These are phyloP conservation scores for Coniochaeta hoffmannii DNA, from an alignment of 2,329 filamentous ascomycete genomes.

Conservation along the genomic window DNA sequence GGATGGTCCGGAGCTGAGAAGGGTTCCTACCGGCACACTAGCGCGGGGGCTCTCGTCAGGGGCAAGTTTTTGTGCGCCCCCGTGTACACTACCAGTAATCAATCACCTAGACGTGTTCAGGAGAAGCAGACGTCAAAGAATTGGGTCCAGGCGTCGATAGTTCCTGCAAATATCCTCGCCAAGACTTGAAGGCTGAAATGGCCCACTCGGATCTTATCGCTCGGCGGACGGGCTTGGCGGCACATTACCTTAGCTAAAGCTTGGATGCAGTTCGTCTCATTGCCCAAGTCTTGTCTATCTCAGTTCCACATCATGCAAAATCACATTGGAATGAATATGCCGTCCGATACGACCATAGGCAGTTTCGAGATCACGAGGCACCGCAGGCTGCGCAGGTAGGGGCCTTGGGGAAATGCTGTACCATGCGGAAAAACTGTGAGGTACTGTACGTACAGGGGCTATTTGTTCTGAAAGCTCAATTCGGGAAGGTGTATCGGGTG, in stretches of 20 bases:
- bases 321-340: too few relatives aligned
- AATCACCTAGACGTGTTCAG: too few relatives aligned
- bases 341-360: too few relatives aligned
- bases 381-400: too few relatives aligned
- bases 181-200: not conserved
- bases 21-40: not conserved
- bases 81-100: too few relatives aligned
- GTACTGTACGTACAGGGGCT: too few relatives aligned
- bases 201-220: not conserved
- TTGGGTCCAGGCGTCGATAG: not conserved
- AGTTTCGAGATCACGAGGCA: too few relatives aligned
- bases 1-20: not conserved
- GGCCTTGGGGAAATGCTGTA: too few relatives aligned
- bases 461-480: not conserved
- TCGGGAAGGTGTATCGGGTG: not conserved
- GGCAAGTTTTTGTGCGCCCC: too few relatives aligned
- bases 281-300: not conserved
- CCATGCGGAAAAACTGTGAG: too few relatives aligned
- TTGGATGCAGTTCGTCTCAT: not conserved
- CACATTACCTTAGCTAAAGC: not conserved
- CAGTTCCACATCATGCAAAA: too few relatives aligned
- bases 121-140: too few relatives aligned
- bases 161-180: not conserved
- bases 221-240: not conserved
- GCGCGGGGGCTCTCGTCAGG: not conserved